These are phyloP conservation scores for Podospora pseudopauciseta DNA, from an alignment of 495 filamentous ascomycete species.

Conservation along the genomic window DNA sequence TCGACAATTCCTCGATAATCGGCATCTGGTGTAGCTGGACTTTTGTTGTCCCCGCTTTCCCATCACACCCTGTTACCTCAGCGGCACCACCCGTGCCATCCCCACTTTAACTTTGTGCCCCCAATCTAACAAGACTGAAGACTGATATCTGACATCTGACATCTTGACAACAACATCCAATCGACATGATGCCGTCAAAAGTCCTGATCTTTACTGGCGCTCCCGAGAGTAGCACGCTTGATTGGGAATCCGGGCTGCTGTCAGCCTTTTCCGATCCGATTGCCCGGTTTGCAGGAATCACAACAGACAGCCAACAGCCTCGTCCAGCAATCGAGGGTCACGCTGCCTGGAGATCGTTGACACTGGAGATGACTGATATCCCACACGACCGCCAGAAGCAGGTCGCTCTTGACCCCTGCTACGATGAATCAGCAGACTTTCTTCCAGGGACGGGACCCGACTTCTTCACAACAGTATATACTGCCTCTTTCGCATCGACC, in stretches of 20 bases:
- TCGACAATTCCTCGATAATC: too few relatives aligned
- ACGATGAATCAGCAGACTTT: constrained; percentile 17
- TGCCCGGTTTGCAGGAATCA: constrained; percentile 42
- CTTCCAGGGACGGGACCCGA: constrained; percentile 28
- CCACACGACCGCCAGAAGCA: constrained; percentile 47
- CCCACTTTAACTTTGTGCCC: not conserved
- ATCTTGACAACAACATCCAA: not conserved
- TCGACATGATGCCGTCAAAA: constrained; percentile 42
- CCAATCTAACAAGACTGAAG: not conserved
- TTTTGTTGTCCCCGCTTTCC: too few relatives aligned
- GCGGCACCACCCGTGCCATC: too few relatives aligned
- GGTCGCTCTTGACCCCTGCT: constrained; percentile 33
- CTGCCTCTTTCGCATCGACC: constrained; percentile 20
- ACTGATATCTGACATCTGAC: not conserved
- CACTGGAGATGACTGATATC: constrained; percentile 35
- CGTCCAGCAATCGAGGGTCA: constrained; percentile 23
- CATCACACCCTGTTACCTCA: too few relatives aligned
- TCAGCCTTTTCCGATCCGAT: constrained; percentile 43
- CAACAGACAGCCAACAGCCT: constrained; percentile 5
- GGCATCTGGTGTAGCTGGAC: too few relatives aligned
- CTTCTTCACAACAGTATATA: constrained; percentile 50
- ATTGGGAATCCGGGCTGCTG: constrained; percentile 56
- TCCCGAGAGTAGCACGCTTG: constrained; percentile 50
- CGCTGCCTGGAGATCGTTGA: constrained; percentile 48
- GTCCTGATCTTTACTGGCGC: constrained; percentile 61